Evolutionary conservation across 116 monocot genomes (phyloP).

Genomic region (Papilionanthe hybrid): DNA sequence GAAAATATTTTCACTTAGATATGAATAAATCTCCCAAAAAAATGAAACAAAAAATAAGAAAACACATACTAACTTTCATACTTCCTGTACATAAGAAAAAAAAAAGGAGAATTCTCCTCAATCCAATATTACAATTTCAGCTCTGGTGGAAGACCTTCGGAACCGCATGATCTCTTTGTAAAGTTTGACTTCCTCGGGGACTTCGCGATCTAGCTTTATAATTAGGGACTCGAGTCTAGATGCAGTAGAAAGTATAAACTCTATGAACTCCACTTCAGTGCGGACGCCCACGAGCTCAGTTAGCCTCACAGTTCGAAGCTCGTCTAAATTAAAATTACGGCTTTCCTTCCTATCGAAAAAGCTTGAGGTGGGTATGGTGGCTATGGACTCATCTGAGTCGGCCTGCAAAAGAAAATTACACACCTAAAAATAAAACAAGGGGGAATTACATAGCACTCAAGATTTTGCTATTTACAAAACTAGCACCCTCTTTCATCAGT

Average conservation of each 20-base stretch:
- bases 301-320: background rate
- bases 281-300: slow-evolving; percentile 3
- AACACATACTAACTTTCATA: no score
- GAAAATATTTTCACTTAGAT: no score
- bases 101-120: background rate
- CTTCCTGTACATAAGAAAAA: no score
- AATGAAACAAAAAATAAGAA: no score
- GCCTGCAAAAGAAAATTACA: background rate
- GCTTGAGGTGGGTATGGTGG: slow-evolving; percentile 6
- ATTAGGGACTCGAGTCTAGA: background rate
- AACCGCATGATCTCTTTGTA: slow-evolving; percentile 16
- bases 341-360: slow-evolving; percentile 6
- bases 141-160: slow-evolving; percentile 6
- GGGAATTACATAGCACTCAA: no score
- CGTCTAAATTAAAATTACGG: background rate
- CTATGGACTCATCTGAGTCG: slow-evolving; percentile 10
- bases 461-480: no score
- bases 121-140: slow-evolving; percentile 7
- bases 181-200: slow-evolving; percentile 3
- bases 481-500: no score
- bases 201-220: slow-evolving; percentile 5
- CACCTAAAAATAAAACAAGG: no score
- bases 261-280: slow-evolving; percentile 8
- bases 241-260: background rate
- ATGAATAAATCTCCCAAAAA: no score